Evolutionary conservation across 306 rosid genomes (phyloP).

Genomic region (Prunus mume): DNA sequence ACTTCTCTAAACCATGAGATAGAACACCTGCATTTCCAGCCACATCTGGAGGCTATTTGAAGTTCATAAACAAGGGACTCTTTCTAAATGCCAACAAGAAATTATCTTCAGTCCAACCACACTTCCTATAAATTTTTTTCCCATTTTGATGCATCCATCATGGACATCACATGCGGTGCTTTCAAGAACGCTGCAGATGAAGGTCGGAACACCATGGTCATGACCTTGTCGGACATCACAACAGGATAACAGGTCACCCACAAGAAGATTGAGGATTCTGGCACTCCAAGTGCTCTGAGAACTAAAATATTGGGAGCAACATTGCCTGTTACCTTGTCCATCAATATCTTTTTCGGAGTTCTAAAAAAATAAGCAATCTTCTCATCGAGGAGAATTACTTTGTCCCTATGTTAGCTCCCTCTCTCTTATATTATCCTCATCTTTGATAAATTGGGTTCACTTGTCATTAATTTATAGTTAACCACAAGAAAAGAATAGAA

Average conservation of each 20-base stretch:
- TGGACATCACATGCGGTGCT: slow-evolving; percentile 20
- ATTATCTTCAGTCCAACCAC: slow-evolving; percentile 32
- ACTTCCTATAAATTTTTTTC: slow-evolving; percentile 12
- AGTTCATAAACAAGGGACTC: slow-evolving; percentile 23
- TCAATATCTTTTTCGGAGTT: background rate
- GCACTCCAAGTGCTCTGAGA: slow-evolving; percentile 3
- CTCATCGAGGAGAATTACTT: background rate
- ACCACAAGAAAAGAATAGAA: no score
- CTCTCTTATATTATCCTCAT: no score
- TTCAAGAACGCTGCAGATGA: slow-evolving; percentile 2
- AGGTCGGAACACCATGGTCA: slow-evolving; percentile 22
- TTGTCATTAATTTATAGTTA: no score
- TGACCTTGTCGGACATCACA: background rate
- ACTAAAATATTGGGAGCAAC: background rate
- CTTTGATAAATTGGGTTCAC: no score
- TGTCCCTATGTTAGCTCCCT: no score
- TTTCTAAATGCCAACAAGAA: slow-evolving; percentile 26
- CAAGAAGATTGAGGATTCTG: background rate
- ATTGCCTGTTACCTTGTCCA: background rate
- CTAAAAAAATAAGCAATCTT: background rate
- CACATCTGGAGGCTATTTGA: slow-evolving; percentile 8
- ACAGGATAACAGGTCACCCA: background rate
- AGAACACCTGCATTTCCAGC: slow-evolving; percentile 11
- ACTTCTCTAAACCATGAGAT: slow-evolving; percentile 27
- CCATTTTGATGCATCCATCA: slow-evolving; percentile 7